Percentiles rank a stretch among this genome's conserved stretches.
Evolutionary conservation across 2,329 filamentous ascomycete species (phyloP).

Genomic region (Didymella segeticola): DNA sequence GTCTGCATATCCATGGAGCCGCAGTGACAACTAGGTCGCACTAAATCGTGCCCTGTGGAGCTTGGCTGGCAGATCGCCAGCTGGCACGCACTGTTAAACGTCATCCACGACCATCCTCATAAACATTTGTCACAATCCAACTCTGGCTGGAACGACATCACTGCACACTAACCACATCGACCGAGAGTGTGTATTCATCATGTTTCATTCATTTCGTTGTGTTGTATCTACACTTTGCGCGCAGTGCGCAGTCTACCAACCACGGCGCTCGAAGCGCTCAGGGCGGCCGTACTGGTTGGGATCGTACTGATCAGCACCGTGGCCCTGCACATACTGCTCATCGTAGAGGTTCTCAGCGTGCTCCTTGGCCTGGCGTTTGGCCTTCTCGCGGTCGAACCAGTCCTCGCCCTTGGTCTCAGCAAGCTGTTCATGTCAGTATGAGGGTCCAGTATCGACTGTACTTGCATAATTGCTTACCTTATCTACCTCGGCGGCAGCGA

Average conservation of each 20-base stretch:
- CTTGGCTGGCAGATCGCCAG: slow-evolving; percentile 3
- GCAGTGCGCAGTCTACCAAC: slow-evolving; percentile 31
- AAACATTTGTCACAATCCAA: not conserved
- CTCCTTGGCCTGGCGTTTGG: slow-evolving; percentile 54
- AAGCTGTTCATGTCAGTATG: slow-evolving; percentile 61
- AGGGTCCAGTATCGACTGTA: not conserved
- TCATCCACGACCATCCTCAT: too few species aligned
- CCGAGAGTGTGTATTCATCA: not conserved
- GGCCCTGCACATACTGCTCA: slow-evolving; percentile 54
- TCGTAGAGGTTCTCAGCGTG: slow-evolving; percentile 57
- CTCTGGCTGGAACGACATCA: not conserved
- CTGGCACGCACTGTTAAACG: slow-evolving; percentile 2
- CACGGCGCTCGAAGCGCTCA: slow-evolving; percentile 36
- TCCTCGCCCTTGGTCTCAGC: slow-evolving; percentile 64
- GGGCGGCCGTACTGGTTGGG: slow-evolving; percentile 52
- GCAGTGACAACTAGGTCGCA: slow-evolving; percentile 7
- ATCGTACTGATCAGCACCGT: slow-evolving; percentile 54
- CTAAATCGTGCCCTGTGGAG: too few species aligned
- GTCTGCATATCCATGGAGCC: not conserved
- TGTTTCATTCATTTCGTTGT: not conserved
- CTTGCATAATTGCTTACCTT: slow-evolving; percentile 34
- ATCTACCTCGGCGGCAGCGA: slow-evolving; percentile 66
- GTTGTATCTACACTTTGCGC: not conserved
- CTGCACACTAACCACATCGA: not conserved
- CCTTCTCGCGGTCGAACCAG: slow-evolving; percentile 56